Evolutionary conservation across 2,329 filamentous ascomycete genomes (phyloP), one percentile per base, ranked within the genome.

Genomic region (Aspergillus nomiae): DNA sequence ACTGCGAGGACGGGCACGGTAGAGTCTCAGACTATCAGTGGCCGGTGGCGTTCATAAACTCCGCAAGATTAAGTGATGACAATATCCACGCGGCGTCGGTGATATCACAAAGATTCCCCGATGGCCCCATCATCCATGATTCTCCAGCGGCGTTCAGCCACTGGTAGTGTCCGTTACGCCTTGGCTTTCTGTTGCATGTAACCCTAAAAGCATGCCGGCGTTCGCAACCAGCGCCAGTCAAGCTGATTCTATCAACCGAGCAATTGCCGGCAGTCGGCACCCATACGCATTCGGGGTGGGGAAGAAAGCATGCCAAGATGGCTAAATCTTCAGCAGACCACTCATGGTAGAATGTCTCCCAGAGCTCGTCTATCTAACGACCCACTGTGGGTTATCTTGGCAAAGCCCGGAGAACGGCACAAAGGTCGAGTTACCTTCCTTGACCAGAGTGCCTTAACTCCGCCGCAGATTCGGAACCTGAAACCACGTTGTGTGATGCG

Each of bases 401-500:
- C 51, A 54, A 16, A 24, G 2, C 12, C 30, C 30, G 30, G n/a
- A 54, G 51, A 54, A 34, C n/a, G 11, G 32, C 19, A 19, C 3
- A 4, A 36, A 10, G 10, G 32, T 54, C 51, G 32, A 54, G 36
- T 54, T 19, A 54, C 6, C 24, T 36, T 36, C 11, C 30, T 4
- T 21, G 7, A 14, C 24, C 19, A 8, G 7, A n/a, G 8, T 54
- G 10, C 30, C 6, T 24, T 5, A 11, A 54, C 56, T 67, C 32
- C 56, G 32, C 45, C 6, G 12, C n/a, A n/a, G 43, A 50, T 58
- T 26, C 24, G n/a, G 43, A 26, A 50, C 28, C 28, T 36, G 43
- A 58, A 58, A 50, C 56, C 56, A 48, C 43, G 56, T 50, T 46
- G 41, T 36, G n/a, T 48, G 56, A n/a, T 34, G 41, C 26, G 48